Percentiles rank a stretch among this genome's conserved stretches.
Evolutionary conservation across 2,329 filamentous ascomycete species (phyloP).

Genomic region (Neofusicoccum sp.): DNA sequence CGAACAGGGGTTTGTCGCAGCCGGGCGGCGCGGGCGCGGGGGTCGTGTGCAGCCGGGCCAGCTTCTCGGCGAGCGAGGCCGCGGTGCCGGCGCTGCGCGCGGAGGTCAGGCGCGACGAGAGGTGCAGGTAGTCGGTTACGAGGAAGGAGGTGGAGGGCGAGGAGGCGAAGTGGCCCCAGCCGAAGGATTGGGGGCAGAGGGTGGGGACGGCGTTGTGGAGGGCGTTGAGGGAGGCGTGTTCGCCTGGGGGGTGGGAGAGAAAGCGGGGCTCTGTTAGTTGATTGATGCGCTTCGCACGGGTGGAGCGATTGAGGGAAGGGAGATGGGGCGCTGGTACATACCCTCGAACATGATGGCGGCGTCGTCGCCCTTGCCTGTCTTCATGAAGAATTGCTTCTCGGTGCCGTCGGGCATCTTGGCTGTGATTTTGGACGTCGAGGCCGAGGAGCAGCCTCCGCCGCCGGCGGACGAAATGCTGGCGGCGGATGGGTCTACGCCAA

Average conservation of each 20-base stretch:
- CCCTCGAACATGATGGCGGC: constrained; percentile 72
- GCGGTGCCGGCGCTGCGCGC: constrained; percentile 48
- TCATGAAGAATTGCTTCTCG: constrained; percentile 68
- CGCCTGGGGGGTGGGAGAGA: constrained; percentile 55
- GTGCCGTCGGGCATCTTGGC: constrained; percentile 51
- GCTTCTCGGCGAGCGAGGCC: constrained; percentile 68
- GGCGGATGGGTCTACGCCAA: constrained; percentile 58
- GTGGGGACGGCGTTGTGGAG: constrained; percentile 72
- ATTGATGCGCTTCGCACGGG: not conserved
- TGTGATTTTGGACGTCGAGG: constrained; percentile 66
- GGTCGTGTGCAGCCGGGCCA: constrained; percentile 77
- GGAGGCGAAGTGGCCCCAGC: constrained; percentile 63
- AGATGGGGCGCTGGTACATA: constrained; percentile 30
- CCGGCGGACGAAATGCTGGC: constrained; percentile 64
- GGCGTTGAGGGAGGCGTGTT: constrained; percentile 81
- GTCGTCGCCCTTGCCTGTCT: constrained; percentile 63
- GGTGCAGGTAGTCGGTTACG: constrained; percentile 79
- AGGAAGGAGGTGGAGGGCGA: constrained; percentile 55
- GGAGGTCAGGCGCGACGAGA: constrained; percentile 33
- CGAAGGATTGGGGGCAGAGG: constrained; percentile 75
- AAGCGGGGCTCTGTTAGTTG: constrained; percentile 3
- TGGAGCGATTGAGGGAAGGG: not conserved
- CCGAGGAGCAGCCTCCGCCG: constrained; percentile 64
- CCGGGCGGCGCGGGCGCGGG: constrained; percentile 68
- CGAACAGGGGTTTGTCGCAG: constrained; percentile 67